Conservation (phyloP, 2,329 filamentous ascomycete genomes). For the Diaporthe longicolla region DNA sequence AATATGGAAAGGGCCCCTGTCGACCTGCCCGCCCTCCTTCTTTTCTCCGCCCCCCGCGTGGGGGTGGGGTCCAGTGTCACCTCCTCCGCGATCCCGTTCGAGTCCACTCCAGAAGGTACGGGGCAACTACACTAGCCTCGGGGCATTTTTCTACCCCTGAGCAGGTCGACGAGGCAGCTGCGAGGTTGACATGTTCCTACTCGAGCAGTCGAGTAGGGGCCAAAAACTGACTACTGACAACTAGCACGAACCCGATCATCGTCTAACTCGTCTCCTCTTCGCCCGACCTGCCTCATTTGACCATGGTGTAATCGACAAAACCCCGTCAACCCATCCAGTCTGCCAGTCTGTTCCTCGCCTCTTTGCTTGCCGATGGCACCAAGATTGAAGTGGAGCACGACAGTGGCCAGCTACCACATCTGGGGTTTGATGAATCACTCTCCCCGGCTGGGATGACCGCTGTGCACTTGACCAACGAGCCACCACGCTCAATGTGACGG, state of each 20-base stretch:
- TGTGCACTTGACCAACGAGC: background rate
- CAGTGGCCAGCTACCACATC: background rate
- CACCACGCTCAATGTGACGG: no score
- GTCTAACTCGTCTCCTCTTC: background rate
- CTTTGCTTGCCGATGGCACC: background rate
- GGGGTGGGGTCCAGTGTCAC: constrained; percentile 21
- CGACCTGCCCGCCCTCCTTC: background rate
- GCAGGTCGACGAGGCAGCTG: background rate
- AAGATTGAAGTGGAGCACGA: background rate
- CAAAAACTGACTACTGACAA: background rate
- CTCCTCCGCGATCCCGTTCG: constrained; percentile 29
- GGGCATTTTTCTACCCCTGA: background rate
- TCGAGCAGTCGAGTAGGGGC: no score
- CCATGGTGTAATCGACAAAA: background rate
- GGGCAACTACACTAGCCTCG: background rate
- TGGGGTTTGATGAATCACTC: background rate
- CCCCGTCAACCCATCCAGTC: no score
- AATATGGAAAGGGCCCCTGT: constrained; percentile 2
- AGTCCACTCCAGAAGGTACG: constrained; percentile 10
- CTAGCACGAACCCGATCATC: background rate
- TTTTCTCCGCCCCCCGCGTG: constrained; percentile 4
- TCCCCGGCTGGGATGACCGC: no score
- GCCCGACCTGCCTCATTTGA: background rate
- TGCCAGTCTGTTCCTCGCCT: background rate
- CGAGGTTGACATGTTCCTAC: background rate